Evolutionary conservation across 73 alveolate genomes (phyloP).

Genomic region (Breviolum minutum): DNA sequence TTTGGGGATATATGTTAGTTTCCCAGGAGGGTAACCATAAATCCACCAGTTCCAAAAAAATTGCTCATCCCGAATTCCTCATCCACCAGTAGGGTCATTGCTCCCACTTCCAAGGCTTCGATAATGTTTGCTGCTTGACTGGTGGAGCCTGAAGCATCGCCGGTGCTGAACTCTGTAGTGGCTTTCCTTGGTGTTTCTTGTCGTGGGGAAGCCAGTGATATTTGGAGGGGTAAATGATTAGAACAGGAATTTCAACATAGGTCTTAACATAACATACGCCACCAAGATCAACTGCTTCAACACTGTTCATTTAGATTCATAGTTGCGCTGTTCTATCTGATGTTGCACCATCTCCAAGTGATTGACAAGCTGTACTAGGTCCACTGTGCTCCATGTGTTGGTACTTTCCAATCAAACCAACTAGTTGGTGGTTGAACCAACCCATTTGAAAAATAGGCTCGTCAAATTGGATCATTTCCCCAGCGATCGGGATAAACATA

Average conservation of each 20-base stretch:
- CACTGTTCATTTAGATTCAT: neutral
- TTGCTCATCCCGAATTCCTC: neutral
- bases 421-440: too few species aligned
- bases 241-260: neutral
- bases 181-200: constrained; percentile 40
- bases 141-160: constrained; percentile 66
- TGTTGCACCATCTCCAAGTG: too few species aligned
- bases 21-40: too few species aligned
- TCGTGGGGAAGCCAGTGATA: constrained; percentile 33
- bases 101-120: constrained; percentile 79
- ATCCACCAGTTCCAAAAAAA: too few species aligned
- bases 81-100: constrained; percentile 35
- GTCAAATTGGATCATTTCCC: too few species aligned
- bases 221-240: neutral
- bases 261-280: neutral
- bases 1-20: too few species aligned
- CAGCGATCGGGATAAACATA: too few species aligned
- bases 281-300: neutral
- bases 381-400: too few species aligned
- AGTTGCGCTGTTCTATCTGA: neutral
- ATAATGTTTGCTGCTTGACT: constrained; percentile 86
- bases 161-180: constrained; percentile 72
- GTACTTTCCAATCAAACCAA: neutral
- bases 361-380: too few species aligned
- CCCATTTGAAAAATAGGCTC: too few species aligned